Conservation (phyloP, 805 yeast genomes). For the Candida ascalaphidarum region DNA sequence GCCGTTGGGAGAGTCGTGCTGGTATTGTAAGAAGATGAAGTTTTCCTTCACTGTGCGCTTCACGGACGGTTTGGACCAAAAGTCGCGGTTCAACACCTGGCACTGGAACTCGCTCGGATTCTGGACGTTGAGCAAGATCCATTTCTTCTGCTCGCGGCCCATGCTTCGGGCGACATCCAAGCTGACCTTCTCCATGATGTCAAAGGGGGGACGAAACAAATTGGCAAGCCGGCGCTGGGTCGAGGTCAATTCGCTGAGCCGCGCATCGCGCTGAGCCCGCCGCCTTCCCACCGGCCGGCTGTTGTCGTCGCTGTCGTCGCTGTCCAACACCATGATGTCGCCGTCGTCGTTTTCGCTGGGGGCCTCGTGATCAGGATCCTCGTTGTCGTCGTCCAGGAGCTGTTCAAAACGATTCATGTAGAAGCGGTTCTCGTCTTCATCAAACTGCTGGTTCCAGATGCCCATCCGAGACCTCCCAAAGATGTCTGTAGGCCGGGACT, state of each 20-base stretch:
- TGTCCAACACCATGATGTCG: conserved; percentile 18
- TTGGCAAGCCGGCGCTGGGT: conserved; percentile 67
- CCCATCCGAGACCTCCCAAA: conserved; percentile 42
- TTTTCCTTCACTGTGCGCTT: conserved; percentile 56
- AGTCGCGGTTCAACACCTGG: conserved; percentile 85
- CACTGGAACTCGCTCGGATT: conserved; percentile 79
- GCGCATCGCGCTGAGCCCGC: conserved; percentile 13
- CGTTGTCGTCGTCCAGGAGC: conserved; percentile 16
- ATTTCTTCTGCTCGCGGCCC: conserved; percentile 59
- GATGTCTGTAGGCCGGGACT: conserved; percentile 28
- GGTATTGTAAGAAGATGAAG: conserved; percentile 83
- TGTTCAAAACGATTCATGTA: conserved; percentile 11
- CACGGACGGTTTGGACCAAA: conserved; percentile 70
- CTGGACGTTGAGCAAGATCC: conserved; percentile 87
- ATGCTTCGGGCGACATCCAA: conserved; percentile 66
- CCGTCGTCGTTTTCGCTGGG: conserved; percentile 20
- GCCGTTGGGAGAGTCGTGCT: conserved; percentile 70
- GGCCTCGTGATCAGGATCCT: conserved; percentile 8
- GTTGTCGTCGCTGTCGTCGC: conserved; percentile 18
- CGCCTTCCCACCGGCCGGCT: conserved; percentile 15
- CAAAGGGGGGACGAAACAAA: conserved; percentile 91
- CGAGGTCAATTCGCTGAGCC: conserved; percentile 32
- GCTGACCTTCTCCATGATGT: conserved; percentile 59
- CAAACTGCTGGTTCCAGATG: conserved; percentile 52
- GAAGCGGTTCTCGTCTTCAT: conserved; percentile 27